Evolutionary conservation across 495 filamentous ascomycete species (phyloP).

Genomic region (Annulohypoxylon maeteangense): DNA sequence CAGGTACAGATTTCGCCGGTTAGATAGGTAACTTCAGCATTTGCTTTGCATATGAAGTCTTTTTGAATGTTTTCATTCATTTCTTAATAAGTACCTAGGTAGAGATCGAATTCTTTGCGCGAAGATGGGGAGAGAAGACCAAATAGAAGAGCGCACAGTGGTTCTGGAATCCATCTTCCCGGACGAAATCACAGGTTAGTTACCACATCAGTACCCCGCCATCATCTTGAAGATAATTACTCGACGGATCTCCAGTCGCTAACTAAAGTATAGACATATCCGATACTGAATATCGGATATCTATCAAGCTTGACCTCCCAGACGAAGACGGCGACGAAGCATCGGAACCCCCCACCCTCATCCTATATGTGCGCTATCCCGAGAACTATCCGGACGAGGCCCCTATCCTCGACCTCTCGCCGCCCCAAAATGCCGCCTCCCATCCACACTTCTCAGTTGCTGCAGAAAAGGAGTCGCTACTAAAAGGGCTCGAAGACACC

Average conservation of each 20-base stretch:
- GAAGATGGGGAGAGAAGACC: constrained; percentile 92
- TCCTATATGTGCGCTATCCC: constrained; percentile 86
- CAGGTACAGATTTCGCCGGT: constrained; percentile 16
- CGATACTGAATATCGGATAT: constrained; percentile 84
- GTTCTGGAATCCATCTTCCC: constrained; percentile 98
- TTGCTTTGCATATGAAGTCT: constrained; percentile 1
- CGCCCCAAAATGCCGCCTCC: constrained; percentile 73
- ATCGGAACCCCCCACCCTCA: constrained; percentile 69
- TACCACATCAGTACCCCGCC: constrained; percentile 24
- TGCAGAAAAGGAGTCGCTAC: constrained; percentile 75
- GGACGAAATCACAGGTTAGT: constrained; percentile 90
- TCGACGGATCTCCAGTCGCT: neutral
- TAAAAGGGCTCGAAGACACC: constrained; percentile 72
- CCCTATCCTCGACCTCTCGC: constrained; percentile 78
- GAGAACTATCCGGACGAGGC: constrained; percentile 86
- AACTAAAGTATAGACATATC: constrained; percentile 72
- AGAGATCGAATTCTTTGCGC: constrained; percentile 17
- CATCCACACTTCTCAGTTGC: constrained; percentile 67
- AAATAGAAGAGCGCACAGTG: constrained; percentile 89
- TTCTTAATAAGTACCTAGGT: no score
- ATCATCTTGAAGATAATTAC: constrained; percentile 9
- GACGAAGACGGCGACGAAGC: constrained; percentile 67
- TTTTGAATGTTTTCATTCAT: neutral
- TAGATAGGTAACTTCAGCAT: neutral
- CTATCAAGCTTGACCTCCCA: constrained; percentile 79